Percentiles rank a stretch among this genome's conserved stretches.
phyloP scores from a whole-genome alignment of 2,329 filamentous ascomycete species.

The Tympanopsis confertula region DNA sequence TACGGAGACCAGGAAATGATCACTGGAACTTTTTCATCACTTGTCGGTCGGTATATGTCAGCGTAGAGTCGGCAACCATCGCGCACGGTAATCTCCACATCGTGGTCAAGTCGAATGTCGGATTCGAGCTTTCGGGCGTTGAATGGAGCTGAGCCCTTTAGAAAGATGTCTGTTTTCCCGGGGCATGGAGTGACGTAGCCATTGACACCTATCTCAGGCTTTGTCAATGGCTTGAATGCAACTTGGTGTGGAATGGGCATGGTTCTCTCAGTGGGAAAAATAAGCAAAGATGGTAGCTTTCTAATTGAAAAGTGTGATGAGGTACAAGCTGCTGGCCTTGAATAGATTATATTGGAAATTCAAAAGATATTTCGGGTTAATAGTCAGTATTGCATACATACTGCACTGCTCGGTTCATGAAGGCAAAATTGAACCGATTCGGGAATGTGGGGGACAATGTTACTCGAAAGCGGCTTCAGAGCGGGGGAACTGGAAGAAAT shows the following conservation, averaged over 20 bases:
- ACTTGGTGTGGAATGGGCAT: conserved; percentile 9
- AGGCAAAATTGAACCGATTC: too few species aligned
- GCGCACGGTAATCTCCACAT: conserved; percentile 27
- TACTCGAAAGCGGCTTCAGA: too few species aligned
- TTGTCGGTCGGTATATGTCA: conserved; percentile 29
- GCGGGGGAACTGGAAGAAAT: too few species aligned
- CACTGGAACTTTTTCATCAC: conserved; percentile 23
- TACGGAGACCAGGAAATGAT: conserved; percentile 30
- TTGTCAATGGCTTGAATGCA: conserved; percentile 6
- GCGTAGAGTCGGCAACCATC: conserved; percentile 27
- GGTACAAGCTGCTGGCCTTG: too few species aligned
- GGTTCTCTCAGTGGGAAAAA: conserved; percentile 20
- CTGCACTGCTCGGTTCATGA: too few species aligned
- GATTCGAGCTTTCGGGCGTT: conserved; percentile 17
- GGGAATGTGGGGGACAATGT: too few species aligned
- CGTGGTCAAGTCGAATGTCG: conserved; percentile 29
- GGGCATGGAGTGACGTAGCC: conserved; percentile 25
- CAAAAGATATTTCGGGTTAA: too few species aligned
- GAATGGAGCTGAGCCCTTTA: conserved; percentile 22
- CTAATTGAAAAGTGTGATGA: too few species aligned
- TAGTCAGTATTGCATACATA: too few species aligned
- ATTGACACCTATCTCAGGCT: conserved; percentile 23
- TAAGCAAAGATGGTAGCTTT: too few species aligned
- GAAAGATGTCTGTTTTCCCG: conserved; percentile 23
- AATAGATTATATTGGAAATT: too few species aligned